Evolutionary conservation across 495 filamentous ascomycete genomes (phyloP).

Genomic region (Hypoxylon trugodes): DNA sequence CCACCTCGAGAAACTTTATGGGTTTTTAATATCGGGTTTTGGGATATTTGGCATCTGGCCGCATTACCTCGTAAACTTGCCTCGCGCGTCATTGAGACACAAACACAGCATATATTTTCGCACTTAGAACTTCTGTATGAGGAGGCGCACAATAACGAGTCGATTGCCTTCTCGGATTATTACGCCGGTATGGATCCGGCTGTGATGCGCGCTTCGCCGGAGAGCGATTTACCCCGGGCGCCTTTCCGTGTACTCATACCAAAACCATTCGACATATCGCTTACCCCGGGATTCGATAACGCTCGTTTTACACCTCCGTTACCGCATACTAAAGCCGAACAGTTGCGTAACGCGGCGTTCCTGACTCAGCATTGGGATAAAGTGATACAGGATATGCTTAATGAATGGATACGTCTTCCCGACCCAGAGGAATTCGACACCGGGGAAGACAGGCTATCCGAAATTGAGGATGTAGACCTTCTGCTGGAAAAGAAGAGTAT

Average conservation of each 20-base stretch:
- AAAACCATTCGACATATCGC: conserved; percentile 53
- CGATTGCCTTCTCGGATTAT: conserved; percentile 38
- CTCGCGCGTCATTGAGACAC: conserved; percentile 38
- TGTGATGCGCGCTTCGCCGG: background rate
- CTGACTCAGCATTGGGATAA: conserved; percentile 47
- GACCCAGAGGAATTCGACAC: conserved; percentile 20
- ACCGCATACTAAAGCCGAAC: conserved; percentile 43
- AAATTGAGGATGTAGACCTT: conserved; percentile 29
- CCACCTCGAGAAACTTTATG: conserved; percentile 53
- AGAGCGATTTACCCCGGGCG: background rate
- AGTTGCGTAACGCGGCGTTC: conserved; percentile 49
- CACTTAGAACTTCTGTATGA: conserved; percentile 54
- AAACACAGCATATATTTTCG: conserved; percentile 47
- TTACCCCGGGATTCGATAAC: conserved; percentile 53
- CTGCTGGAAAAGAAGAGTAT: conserved; percentile 14
- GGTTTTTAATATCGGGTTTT: conserved; percentile 56
- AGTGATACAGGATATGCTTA: conserved; percentile 32
- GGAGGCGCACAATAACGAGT: conserved; percentile 43
- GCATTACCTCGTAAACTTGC: conserved; percentile 48
- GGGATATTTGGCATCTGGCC: conserved; percentile 59
- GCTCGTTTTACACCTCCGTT: conserved; percentile 37
- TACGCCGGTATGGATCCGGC: background rate
- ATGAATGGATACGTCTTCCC: conserved; percentile 41
- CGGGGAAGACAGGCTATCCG: conserved; percentile 9
- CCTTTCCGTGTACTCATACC: conserved; percentile 55